Evolutionary conservation across 495 filamentous ascomycete species (phyloP).

Genomic region (Pyrenula aspistea): DNA sequence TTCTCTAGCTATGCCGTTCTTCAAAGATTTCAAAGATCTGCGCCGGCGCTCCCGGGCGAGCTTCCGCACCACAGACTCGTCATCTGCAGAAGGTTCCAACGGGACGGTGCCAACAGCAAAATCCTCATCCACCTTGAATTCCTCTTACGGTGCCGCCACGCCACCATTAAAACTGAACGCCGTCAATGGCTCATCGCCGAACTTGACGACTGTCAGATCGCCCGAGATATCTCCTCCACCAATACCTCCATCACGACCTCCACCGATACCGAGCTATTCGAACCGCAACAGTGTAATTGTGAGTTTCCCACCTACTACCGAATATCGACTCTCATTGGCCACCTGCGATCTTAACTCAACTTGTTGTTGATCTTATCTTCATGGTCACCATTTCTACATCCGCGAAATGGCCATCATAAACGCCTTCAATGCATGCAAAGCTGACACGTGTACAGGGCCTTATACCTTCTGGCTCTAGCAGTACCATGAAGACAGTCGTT

Average conservation of each 20-base stretch:
- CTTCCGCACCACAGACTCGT: constrained; percentile 43
- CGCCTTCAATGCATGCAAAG: background rate
- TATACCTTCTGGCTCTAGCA: constrained; percentile 8
- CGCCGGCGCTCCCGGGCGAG: constrained; percentile 60
- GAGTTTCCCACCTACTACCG: too few relatives aligned
- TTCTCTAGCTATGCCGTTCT: constrained; percentile 42
- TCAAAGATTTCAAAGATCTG: constrained; percentile 46
- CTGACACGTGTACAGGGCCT: constrained; percentile 14
- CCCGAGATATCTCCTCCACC: constrained; percentile 25
- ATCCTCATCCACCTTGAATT: constrained; percentile 55
- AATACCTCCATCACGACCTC: constrained; percentile 29
- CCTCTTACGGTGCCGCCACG: constrained; percentile 40
- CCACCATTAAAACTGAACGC: constrained; percentile 39
- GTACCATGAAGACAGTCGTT: background rate
- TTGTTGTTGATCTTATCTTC: too few relatives aligned
- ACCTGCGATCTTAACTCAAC: too few relatives aligned
- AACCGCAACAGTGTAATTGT: constrained; percentile 40
- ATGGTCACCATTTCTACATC: too few relatives aligned
- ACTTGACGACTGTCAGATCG: constrained; percentile 39
- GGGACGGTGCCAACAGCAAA: constrained; percentile 38
- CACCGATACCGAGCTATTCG: constrained; percentile 26
- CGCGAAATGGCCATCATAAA: background rate
- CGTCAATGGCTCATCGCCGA: constrained; percentile 38
- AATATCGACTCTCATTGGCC: too few relatives aligned
- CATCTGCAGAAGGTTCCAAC: constrained; percentile 26